A percentile compares a stretch with the other conserved stretches of the same genome.
Evolutionary conservation across 2,329 filamentous ascomycete genomes (phyloP).

Genomic region (Colletotrichum sp.): DNA sequence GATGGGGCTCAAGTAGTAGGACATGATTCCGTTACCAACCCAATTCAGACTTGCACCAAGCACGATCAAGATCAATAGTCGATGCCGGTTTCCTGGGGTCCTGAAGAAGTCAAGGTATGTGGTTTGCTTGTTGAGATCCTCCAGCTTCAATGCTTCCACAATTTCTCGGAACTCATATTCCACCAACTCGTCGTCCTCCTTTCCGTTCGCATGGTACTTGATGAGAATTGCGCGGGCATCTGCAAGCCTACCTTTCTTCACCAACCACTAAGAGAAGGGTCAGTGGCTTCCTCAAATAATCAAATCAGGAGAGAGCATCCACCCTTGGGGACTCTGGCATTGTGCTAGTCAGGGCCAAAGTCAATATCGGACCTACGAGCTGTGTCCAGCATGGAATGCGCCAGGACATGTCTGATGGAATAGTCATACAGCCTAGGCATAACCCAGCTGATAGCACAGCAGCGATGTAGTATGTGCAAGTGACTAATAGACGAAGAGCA

Average conservation of each 20-base stretch:
- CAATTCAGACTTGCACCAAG: background rate
- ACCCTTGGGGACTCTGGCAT: background rate
- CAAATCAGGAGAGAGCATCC: background rate
- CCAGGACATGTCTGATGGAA: background rate
- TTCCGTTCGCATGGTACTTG: background rate
- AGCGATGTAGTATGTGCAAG: background rate
- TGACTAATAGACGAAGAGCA: background rate
- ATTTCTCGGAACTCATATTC: background rate
- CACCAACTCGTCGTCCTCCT: background rate
- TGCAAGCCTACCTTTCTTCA: background rate
- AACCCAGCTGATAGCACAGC: background rate
- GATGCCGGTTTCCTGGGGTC: background rate
- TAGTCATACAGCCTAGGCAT: background rate
- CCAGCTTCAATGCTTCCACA: background rate
- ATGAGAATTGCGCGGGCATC: background rate
- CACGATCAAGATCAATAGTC: background rate
- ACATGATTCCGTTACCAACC: conserved; percentile 1
- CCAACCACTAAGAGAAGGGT: background rate
- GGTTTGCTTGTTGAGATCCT: background rate
- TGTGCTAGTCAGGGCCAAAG: background rate
- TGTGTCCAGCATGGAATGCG: background rate
- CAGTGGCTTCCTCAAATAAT: background rate
- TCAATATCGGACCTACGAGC: background rate
- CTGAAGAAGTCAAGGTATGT: background rate
- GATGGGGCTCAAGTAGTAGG: background rate